Evolutionary conservation across 148 eudicot species (phyloP), one percentile per base, ranked within the genome.

Genomic region (Rhododendron griersonianum): DNA sequence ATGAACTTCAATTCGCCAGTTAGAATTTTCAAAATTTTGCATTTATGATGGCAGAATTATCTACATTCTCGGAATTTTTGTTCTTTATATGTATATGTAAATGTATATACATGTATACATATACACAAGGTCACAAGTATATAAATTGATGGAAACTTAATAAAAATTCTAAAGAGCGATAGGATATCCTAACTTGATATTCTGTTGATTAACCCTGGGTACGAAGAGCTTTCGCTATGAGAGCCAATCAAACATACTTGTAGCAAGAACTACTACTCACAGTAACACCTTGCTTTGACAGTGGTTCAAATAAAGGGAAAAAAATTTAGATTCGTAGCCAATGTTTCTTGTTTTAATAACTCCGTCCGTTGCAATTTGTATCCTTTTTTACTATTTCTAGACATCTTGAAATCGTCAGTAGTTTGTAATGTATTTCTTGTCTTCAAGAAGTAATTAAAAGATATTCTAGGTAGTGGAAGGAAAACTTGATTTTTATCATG

Each of bases 21-120:
- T 50, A 80, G 5, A 25, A 13, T 79, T 48, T 16, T 7, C 59
- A n/a, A 59, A 59, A 11, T 79, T 48, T 47, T 80, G n/a, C 30
- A n/a, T 80, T 48, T 79, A 67, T 67, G 28, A 63, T 80, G 83
- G 81, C 19, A 37, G 3, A 80, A 80, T 9, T 80, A 80, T 59
- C 44, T 81, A 23, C 45, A 19, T 41, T 65, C 23, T 65, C 19
- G 15, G 39, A 7, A 5, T 82, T 57, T 57, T 57, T 15, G 44
- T 30, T 59, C 8, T 61, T 37, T 81, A 15, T 51, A 7, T 51
- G 55, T 51, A 2, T 50, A 50, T 13, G 15, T 50, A 13, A 8
- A 13, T 13, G 16, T 51, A 13, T 51, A 51, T 51, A 13, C 16
- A 51, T 51, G 10, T 51, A 51, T 51, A 11, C 55, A 13, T 57